phyloP scores from a whole-genome alignment of 140 eudicot genomes.

The Erigeron philadelphicus region DNA sequence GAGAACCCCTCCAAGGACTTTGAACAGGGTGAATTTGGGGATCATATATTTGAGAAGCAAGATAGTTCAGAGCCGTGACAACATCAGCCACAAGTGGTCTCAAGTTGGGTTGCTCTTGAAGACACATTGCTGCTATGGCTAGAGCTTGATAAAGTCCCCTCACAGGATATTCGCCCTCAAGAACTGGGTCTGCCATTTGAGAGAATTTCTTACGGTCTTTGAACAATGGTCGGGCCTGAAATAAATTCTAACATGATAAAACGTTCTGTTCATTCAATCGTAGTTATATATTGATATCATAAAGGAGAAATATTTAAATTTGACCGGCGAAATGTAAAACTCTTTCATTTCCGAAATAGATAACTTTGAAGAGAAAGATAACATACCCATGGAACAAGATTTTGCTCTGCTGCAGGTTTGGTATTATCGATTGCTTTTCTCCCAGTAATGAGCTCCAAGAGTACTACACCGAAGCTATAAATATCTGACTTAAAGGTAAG shows the following conservation, averaged over 20 bases:
- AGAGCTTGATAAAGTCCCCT: constrained; percentile 69
- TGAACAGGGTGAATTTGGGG: constrained; percentile 32
- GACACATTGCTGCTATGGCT: constrained; percentile 78
- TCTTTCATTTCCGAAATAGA: background rate
- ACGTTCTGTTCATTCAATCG: background rate
- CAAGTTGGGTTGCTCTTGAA: constrained; percentile 53
- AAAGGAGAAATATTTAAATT: background rate
- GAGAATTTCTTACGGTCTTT: constrained; percentile 57
- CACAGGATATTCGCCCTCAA: constrained; percentile 56
- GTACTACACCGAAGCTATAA: constrained; percentile 78
- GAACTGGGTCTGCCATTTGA: constrained; percentile 64
- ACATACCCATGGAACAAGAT: constrained; percentile 76
- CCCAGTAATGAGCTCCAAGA: constrained; percentile 72
- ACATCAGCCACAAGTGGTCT: constrained; percentile 62
- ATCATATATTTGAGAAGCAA: constrained; percentile 47
- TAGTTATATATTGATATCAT: background rate
- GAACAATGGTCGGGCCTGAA: constrained; percentile 73
- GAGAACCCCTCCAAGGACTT: constrained; percentile 19
- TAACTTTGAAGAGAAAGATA: background rate
- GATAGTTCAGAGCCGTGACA: constrained; percentile 56
- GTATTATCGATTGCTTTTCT: constrained; percentile 61
- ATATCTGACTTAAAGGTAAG: constrained; percentile 72
- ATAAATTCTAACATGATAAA: background rate
- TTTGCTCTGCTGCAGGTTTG: constrained; percentile 46
- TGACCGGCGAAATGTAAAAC: background rate